Evolutionary conservation across 1,139 yeast genomes (phyloP).

Genomic region (Nakaseomyces glabratus): DNA sequence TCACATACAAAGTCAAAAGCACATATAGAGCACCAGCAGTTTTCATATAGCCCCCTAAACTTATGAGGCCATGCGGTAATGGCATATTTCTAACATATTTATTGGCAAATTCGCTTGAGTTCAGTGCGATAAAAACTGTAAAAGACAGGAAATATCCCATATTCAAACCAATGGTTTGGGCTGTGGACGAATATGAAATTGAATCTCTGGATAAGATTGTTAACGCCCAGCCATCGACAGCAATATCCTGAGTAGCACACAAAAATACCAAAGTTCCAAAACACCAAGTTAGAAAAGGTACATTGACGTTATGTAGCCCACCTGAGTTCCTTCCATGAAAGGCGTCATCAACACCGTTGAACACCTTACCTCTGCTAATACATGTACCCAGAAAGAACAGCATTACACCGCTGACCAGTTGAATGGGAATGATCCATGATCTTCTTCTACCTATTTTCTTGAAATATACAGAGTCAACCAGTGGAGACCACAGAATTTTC

Average conservation of each 20-base stretch:
- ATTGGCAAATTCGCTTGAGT: slow-evolving; percentile 88
- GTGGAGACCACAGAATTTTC: slow-evolving; percentile 90
- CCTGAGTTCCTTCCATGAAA: slow-evolving; percentile 17
- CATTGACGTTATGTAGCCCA: slow-evolving; percentile 15
- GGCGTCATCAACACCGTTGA: slow-evolving; percentile 45
- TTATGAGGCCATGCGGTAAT: slow-evolving; percentile 52
- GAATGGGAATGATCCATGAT: slow-evolving; percentile 94
- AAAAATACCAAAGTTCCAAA: slow-evolving; percentile 74
- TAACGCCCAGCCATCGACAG: slow-evolving; percentile 98
- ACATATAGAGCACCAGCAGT: slow-evolving; percentile 74
- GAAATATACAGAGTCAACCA: slow-evolving; percentile 79
- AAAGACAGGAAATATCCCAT: slow-evolving; percentile 88
- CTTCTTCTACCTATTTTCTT: slow-evolving; percentile 68
- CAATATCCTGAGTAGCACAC: slow-evolving; percentile 97
- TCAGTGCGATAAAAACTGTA: slow-evolving; percentile 82
- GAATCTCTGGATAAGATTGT: slow-evolving; percentile 74
- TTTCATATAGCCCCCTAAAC: slow-evolving; percentile 64
- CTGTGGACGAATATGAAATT: slow-evolving; percentile 90
- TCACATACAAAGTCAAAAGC: slow-evolving; percentile 53
- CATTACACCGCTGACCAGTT: slow-evolving; percentile 61
- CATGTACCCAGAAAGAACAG: slow-evolving; percentile 53
- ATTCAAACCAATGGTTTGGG: slow-evolving; percentile 91
- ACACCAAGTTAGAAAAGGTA: slow-evolving; percentile 33
- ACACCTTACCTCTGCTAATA: slow-evolving; percentile 41
- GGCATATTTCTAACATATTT: slow-evolving; percentile 63